Base-by-base conservation (phyloP, 2,329 filamentous ascomycete genomes). In the Berkeleyomyces basicola region DNA sequence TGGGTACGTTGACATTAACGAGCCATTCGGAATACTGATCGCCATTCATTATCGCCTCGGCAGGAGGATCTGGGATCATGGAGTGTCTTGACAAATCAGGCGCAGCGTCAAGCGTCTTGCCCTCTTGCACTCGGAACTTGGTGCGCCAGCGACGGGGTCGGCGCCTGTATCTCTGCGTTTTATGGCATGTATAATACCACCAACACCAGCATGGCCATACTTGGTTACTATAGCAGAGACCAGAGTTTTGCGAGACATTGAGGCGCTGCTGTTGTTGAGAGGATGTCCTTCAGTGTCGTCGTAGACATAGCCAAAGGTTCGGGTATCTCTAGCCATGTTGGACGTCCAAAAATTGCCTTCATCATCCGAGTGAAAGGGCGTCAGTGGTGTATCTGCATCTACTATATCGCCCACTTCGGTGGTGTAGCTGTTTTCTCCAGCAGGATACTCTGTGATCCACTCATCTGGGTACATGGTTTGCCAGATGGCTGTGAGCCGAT, bases 401-500 rank as follows among this genome's bases (percentile, higher is more conserved):
- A 83, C 77, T 0, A 79, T 71, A 1, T 79, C 74, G 0, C 82
- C 82, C 7, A 74, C 72, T 1, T 76, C 69, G 5, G 78, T 81
- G 0, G 82, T 85, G 68, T 82, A 90, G 1, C 84, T 87, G 10
- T 78, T 77, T 44, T 77, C 78, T n/a, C 72, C 74, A 60, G 77
- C 80, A 5, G 74, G 67, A 65, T 81, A 78, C 0, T 84, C 79
- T 31, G 77, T 73, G 4, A 90, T 79, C 74, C 84, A 92, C 37
- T 80, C 80, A 23, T 82, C 74, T 0, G 86, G 86, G 66, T 93
- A 80, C 11, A 93, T 72, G 0, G 79, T 76, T 73, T 93, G 87
- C 87, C 87, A 93, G 65, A 95, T 79, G 40, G 87, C 82, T 66
- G 90, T 82, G 37, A 88, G 72, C 2, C 89, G 82, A 69, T 95